Conservation (phyloP, 1,284 basidiomycete genomes). For the Cryptococcus deneoformans region DNA sequence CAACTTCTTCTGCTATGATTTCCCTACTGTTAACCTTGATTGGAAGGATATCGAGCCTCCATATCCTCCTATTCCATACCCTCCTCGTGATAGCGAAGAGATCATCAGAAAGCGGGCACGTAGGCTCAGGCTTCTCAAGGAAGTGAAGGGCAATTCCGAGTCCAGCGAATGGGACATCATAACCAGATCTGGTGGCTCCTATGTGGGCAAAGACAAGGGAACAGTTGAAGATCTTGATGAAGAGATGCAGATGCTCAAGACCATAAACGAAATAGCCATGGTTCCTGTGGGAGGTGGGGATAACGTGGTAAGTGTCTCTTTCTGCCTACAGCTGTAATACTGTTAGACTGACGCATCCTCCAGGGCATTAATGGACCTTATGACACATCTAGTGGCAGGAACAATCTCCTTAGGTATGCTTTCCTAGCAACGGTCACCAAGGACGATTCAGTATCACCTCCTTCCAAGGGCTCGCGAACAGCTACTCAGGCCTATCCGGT, state of each 20-base stretch:
- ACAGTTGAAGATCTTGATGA: background rate
- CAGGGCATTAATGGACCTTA: background rate
- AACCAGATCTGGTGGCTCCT: background rate
- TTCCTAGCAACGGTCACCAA: conserved; percentile 6
- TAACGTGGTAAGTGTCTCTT: background rate
- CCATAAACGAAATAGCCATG: background rate
- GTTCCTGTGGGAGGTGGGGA: conserved; percentile 2
- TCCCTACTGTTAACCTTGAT: conserved; percentile 4
- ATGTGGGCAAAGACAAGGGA: background rate
- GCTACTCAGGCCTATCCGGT: background rate
- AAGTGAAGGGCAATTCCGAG: background rate
- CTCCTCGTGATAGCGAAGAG: background rate
- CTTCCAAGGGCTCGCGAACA: background rate
- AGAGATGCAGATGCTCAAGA: background rate
- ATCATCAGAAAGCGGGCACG: background rate
- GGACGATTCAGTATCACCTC: conserved; percentile 2
- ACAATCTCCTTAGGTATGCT: conserved; percentile 9
- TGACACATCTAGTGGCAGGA: conserved; percentile 6
- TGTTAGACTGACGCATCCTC: too few relatives aligned
- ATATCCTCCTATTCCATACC: conserved; percentile 6
- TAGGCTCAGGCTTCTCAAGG: conserved; percentile 4
- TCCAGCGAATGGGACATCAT: conserved; percentile 10
- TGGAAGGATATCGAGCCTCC: conserved; percentile 3
- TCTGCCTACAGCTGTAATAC: background rate
- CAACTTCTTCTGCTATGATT: background rate